Percentiles rank a stretch among this genome's conserved stretches.
phyloP scores from a whole-genome alignment of 1,139 yeast species.

The Geotrichum bryndzae region DNA sequence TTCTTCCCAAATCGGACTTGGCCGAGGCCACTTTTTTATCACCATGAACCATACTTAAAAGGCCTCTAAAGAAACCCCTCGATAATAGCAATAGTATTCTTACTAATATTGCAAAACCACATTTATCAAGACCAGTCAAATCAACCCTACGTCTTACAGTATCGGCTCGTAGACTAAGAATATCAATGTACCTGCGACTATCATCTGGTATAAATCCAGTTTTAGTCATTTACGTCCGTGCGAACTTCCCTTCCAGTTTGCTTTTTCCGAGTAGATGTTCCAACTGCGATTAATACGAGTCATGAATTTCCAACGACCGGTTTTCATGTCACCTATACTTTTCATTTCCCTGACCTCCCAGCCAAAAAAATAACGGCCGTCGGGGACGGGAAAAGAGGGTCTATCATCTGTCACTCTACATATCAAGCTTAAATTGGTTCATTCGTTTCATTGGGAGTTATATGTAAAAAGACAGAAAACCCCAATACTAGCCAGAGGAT shows the following conservation, averaged over 20 bases:
- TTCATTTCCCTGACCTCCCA: background rate
- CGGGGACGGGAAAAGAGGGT: background rate
- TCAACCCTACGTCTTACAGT: no score
- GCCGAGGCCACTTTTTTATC: constrained; percentile 1
- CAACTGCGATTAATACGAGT: background rate
- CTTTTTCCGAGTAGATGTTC: no score
- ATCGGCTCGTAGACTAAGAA: no score
- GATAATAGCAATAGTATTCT: background rate
- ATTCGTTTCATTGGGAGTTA: background rate
- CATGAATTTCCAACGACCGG: no score
- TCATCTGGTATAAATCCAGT: no score
- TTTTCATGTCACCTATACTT: background rate
- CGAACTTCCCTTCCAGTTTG: no score
- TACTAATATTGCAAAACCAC: no score
- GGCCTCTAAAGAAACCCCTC: background rate
- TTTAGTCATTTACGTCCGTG: no score
- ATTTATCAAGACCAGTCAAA: no score
- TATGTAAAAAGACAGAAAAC: no score
- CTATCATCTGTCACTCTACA: background rate
- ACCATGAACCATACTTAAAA: background rate
- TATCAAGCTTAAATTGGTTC: background rate
- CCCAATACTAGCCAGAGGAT: no score
- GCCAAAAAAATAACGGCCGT: background rate
- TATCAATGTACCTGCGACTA: no score
- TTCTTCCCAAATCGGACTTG: background rate